phyloP scores from a whole-genome alignment of 129 eudicot species.

The Dittrichia graveolens region DNA sequence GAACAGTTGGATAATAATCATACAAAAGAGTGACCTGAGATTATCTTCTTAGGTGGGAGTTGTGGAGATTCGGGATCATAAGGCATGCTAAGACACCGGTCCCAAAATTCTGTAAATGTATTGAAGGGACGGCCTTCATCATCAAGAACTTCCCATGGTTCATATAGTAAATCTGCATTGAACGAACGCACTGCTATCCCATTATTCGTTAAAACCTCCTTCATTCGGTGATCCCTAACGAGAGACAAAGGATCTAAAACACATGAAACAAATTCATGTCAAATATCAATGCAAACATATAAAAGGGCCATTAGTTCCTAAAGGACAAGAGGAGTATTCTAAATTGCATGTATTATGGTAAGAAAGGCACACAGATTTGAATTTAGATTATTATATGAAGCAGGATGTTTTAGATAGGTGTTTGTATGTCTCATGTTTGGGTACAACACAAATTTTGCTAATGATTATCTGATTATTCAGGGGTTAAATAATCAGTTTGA shows the following conservation, averaged over 20 bases:
- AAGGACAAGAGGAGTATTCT: not conserved
- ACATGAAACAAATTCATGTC: slow-evolving; percentile 19
- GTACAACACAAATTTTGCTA: not conserved
- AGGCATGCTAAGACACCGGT: slow-evolving; percentile 87
- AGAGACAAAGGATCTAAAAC: slow-evolving; percentile 79
- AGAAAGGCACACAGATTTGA: not conserved
- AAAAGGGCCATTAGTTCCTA: not conserved
- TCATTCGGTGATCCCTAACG: slow-evolving; percentile 78
- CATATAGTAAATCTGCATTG: slow-evolving; percentile 86
- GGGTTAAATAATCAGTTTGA: not conserved
- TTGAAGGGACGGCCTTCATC: slow-evolving; percentile 63
- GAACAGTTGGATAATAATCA: not conserved
- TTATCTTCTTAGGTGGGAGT: slow-evolving; percentile 85
- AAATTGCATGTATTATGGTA: not conserved
- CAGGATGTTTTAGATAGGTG: not conserved
- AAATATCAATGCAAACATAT: not conserved
- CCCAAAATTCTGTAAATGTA: slow-evolving; percentile 80
- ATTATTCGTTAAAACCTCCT: slow-evolving; percentile 60
- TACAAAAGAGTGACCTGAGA: slow-evolving; percentile 50
- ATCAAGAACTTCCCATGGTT: slow-evolving; percentile 91
- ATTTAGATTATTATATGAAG: not conserved
- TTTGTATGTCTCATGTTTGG: not conserved
- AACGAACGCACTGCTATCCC: slow-evolving; percentile 75
- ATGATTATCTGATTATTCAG: too few relatives aligned
- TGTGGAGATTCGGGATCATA: slow-evolving; percentile 87